Percentiles rank a stretch among this genome's conserved stretches.
These are phyloP conservation scores for Daldinia sp. DNA, from an alignment of 2,329 filamentous ascomycete species.

Conservation along the genomic window DNA sequence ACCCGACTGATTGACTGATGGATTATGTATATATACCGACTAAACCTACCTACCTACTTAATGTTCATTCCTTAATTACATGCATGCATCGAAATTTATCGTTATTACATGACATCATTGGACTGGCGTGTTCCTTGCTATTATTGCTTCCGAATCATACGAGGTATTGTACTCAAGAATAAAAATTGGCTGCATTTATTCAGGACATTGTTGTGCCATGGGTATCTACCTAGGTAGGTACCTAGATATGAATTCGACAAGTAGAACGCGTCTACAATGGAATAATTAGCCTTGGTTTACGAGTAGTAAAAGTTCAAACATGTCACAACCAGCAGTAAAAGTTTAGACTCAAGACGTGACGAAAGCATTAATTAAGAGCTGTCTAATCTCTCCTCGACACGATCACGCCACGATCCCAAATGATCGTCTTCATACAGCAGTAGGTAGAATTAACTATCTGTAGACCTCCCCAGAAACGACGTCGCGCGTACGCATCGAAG, in stretches of 20 bases:
- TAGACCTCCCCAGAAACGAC: slow-evolving; percentile 30
- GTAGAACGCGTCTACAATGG: no score
- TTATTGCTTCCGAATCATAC: background rate
- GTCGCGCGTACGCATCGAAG: slow-evolving; percentile 14
- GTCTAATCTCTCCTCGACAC: slow-evolving; percentile 13
- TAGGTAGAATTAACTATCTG: background rate
- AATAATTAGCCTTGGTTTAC: no score
- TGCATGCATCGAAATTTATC: background rate
- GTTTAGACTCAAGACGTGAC: background rate
- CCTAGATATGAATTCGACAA: no score
- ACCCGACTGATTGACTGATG: background rate
- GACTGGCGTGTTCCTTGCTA: background rate
- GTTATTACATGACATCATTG: slow-evolving; percentile 12
- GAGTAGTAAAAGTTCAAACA: no score
- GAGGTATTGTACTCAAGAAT: background rate
- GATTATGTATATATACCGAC: background rate
- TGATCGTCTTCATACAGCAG: slow-evolving; percentile 4
- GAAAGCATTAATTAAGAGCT: slow-evolving; percentile 28
- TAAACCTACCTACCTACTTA: slow-evolving; percentile 12
- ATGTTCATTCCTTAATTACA: slow-evolving; percentile 34
- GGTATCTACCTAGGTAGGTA: no score
- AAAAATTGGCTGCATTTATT: background rate
- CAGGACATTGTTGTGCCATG: no score
- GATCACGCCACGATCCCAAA: slow-evolving; percentile 4
- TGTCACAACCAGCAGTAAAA: no score